Percentiles rank a stretch among this genome's conserved stretches.
phyloP scores from a whole-genome alignment of 1,284 basidiomycete genomes.

The Cutaneotrichosporon cyanovorans region DNA sequence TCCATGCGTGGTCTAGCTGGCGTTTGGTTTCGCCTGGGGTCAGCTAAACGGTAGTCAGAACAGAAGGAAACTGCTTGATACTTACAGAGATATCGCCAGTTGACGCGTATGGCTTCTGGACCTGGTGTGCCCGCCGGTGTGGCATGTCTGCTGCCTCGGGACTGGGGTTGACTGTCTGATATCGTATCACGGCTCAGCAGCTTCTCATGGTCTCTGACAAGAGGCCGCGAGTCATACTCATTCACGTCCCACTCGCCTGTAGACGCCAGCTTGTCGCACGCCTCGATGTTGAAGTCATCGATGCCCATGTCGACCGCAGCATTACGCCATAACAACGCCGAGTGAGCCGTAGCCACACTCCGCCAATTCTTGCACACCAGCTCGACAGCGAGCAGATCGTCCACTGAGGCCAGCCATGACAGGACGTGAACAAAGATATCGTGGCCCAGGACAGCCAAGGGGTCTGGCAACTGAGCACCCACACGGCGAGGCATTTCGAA shows the following conservation, averaged over 20 bases:
- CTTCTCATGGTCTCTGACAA: slow-evolving; percentile 4
- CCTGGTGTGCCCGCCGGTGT: background rate
- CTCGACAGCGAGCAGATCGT: slow-evolving; percentile 20
- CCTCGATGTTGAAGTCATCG: slow-evolving; percentile 12
- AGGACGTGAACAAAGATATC: slow-evolving; percentile 35
- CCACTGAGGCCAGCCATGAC: slow-evolving; percentile 16
- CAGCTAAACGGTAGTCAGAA: background rate
- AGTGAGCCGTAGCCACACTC: slow-evolving; percentile 11
- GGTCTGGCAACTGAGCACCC: no score
- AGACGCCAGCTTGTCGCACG: slow-evolving; percentile 6
- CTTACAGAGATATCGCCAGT: slow-evolving; percentile 20
- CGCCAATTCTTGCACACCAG: slow-evolving; percentile 25
- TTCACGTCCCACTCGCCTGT: slow-evolving; percentile 5
- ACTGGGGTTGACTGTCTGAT: background rate
- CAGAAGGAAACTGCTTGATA: no score
- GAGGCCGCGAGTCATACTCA: slow-evolving; percentile 3
- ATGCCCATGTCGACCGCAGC: slow-evolving; percentile 17
- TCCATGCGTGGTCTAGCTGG: slow-evolving; percentile 25
- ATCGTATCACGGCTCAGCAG: slow-evolving; percentile 1
- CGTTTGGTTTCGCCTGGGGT: slow-evolving; percentile 16
- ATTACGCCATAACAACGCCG: slow-evolving; percentile 21
- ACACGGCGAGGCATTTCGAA: no score
- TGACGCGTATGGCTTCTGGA: slow-evolving; percentile 3
- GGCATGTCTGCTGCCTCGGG: background rate
- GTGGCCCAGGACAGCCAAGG: slow-evolving; percentile 26